These are phyloP conservation scores for Polyplosphaeria fusca DNA, from an alignment of 495 filamentous ascomycete species.

Conservation along the genomic window DNA sequence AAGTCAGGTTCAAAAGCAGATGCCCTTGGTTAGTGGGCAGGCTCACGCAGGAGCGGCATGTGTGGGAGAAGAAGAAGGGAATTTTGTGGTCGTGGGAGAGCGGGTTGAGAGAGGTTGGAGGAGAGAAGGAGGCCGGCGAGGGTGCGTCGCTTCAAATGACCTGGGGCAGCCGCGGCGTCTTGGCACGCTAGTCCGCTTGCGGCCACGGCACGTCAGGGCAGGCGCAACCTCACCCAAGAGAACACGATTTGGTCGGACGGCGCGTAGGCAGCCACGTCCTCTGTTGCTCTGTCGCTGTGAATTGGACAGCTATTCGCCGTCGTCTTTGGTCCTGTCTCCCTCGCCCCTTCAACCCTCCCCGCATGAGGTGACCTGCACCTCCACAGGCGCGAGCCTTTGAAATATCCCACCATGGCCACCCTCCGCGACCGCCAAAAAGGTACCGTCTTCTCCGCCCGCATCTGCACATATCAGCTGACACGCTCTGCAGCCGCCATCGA, in stretches of 20 bases:
- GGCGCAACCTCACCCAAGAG: background rate
- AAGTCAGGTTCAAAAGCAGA: constrained; percentile 11
- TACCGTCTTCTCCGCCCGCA: constrained; percentile 44
- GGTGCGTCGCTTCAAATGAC: constrained; percentile 10
- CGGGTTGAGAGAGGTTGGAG: constrained; percentile 22
- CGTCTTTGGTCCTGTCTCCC: background rate
- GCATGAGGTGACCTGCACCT: constrained; percentile 27
- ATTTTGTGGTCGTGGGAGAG: background rate
- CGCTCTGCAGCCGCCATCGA: constrained; percentile 74
- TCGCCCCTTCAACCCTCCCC: background rate
- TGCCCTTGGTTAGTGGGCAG: constrained; percentile 25
- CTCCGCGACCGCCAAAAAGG: constrained; percentile 96
- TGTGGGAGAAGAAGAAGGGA: constrained; percentile 8
- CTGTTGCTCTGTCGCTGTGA: background rate
- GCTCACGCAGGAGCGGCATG: constrained; percentile 28
- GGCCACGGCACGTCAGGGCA: background rate
- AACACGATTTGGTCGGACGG: constrained; percentile 3
- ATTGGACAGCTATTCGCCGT: too few species aligned
- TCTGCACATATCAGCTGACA: background rate
- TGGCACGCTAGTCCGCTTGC: constrained; percentile 23
- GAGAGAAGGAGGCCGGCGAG: constrained; percentile 18
- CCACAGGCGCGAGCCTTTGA: constrained; percentile 20
- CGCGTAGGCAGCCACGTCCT: background rate
- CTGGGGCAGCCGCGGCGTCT: background rate
- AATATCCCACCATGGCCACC: constrained; percentile 63